These are phyloP conservation scores for Trypanosoma vivax DNA, from an alignment of 208 protist species.

Conservation along the genomic window DNA sequence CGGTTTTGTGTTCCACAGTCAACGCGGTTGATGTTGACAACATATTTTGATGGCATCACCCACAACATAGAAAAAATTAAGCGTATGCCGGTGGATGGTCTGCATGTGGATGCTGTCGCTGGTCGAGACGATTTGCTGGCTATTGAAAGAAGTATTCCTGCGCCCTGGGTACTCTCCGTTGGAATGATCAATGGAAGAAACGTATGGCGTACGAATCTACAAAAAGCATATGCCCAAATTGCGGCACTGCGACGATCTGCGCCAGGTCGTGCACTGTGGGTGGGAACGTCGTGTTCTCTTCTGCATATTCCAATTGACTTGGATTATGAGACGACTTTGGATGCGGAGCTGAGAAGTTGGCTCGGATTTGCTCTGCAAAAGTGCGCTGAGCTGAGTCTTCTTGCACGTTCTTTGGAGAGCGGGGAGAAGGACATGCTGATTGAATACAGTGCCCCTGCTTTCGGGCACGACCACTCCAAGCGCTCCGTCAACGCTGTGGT, in stretches of 20 bases:
- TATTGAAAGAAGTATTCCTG: slow-evolving; percentile 34
- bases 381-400: slow-evolving; percentile 56
- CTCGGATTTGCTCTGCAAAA: slow-evolving; percentile 83
- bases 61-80: slow-evolving; percentile 39
- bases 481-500: slow-evolving; percentile 32
- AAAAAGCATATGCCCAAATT: slow-evolving; percentile 15
- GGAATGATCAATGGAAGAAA: slow-evolving; percentile 87
- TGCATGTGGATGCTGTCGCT: slow-evolving; percentile 70
- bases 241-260: slow-evolving; percentile 15
- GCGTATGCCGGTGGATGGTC: slow-evolving; percentile 46
- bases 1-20: slow-evolving; percentile 6
- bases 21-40: slow-evolving; percentile 58
- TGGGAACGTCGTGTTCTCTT: slow-evolving; percentile 75
- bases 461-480: slow-evolving; percentile 18
- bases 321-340: slow-evolving; percentile 42
- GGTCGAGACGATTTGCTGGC: slow-evolving; percentile 24
- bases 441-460: slow-evolving; percentile 31
- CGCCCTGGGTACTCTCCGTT: slow-evolving; percentile 51
- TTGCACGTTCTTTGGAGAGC: slow-evolving; percentile 30
- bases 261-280: slow-evolving; percentile 35
- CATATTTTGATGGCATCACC: slow-evolving; percentile 77
- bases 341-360: slow-evolving; percentile 48
- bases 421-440: slow-evolving; percentile 21
- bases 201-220: slow-evolving; percentile 68
- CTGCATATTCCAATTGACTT: slow-evolving; percentile 75